A percentile compares a stretch with the other conserved stretches of the same genome.
phyloP scores from a whole-genome alignment of 2,329 filamentous ascomycete species.

The Coniosporium tulheliwenetii region DNA sequence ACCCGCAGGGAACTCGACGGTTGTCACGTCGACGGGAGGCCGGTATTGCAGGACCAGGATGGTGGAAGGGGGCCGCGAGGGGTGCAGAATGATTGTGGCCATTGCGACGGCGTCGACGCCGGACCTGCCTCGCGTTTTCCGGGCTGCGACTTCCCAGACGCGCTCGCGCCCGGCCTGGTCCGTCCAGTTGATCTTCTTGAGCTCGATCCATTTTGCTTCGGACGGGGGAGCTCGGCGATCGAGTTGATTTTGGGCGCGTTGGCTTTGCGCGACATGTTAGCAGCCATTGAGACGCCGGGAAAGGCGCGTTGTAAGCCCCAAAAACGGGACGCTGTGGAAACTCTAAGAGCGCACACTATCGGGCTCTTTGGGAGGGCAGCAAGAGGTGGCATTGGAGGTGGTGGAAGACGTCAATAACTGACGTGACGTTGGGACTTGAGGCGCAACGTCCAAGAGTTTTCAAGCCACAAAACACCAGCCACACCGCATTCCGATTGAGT shows the following conservation, averaged over 20 bases:
- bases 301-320: neutral
- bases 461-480: too few relatives aligned
- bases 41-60: slow-evolving; percentile 45
- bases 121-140: slow-evolving; percentile 36
- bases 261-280: slow-evolving; percentile 20
- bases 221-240: slow-evolving; percentile 30
- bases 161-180: slow-evolving; percentile 29
- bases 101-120: slow-evolving; percentile 47
- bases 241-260: slow-evolving; percentile 31
- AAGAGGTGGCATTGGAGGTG: too few relatives aligned
- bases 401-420: too few relatives aligned
- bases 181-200: slow-evolving; percentile 36
- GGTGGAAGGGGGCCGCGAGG: slow-evolving; percentile 29
- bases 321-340: neutral
- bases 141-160: slow-evolving; percentile 33
- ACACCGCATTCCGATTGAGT: too few relatives aligned
- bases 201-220: slow-evolving; percentile 42
- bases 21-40: slow-evolving; percentile 40
- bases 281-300: neutral
- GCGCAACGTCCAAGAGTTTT: too few relatives aligned
- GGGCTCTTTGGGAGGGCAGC: too few relatives aligned
- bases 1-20: slow-evolving; percentile 45
- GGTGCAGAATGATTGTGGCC: slow-evolving; percentile 35
- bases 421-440: too few relatives aligned
- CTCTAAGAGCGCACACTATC: too few relatives aligned